Base-by-base conservation (phyloP, 495 filamentous ascomycete genomes). In the Ramalina intermedia region DNA sequence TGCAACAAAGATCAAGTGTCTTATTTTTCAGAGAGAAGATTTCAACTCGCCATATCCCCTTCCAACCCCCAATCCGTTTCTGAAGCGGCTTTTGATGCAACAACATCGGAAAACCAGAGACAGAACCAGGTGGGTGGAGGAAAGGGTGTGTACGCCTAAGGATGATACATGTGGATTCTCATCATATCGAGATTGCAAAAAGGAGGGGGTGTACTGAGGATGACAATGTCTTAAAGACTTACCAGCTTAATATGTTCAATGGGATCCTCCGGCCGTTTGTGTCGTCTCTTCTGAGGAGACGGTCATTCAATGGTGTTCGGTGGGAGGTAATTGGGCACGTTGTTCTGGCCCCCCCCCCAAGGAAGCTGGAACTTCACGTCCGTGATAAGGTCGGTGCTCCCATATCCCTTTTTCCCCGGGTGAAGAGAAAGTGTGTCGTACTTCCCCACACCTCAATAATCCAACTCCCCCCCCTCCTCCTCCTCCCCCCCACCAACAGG, bases 81-180 rank as follows among this genome's bases (percentile, higher is more conserved):
- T 23, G 16, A 41, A 43, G 50, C 20, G 48, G 53, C 46, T 55
- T 17, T 37, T 33, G 26, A 4, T 6, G 4, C 23, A 4, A 24
- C 23, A 17, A 27, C 18, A 38, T 37, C 36, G 3, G 23, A 46
- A 47, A 44, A 50, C 52, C 18, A 47, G 44, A 53, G 26, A 18
- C 46, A 26, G 23, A 40, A 42, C 18, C 48, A 44, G 23, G 24
- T 48, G 44, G 41, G 38, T 42, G 23, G 24, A 41, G 41, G 40
- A 37, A 51, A 48, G 38, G 2, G 50, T 16, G 39, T 52, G 51
- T 61, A 57, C 60, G 60, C 59, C 60, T 63, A 63, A 63, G 60
- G 60, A 63, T 63, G 60, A 62, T 58, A 58, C 61, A 59, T 55
- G 11, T 58, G 27, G 38, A 40, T 14, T 61, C 55, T 63, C 60